Percentiles rank a stretch among this genome's conserved stretches.
Evolutionary conservation across 202 grass and related monocot species (phyloP).

Genomic region (Carex arenaria): DNA sequence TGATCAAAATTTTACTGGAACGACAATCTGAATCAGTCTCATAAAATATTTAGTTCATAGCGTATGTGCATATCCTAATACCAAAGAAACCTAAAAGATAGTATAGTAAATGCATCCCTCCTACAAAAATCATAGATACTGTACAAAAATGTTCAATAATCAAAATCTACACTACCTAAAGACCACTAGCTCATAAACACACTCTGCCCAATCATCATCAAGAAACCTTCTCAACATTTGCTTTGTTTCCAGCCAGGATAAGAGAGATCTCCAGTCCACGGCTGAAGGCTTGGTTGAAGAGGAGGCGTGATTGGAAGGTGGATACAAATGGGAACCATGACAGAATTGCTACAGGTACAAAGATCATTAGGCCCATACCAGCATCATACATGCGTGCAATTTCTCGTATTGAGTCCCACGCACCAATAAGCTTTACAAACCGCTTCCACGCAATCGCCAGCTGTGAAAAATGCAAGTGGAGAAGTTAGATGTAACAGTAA

Average conservation of each 20-base stretch:
- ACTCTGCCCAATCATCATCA: background rate
- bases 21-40: background rate
- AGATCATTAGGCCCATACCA: conserved; percentile 81
- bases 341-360: conserved; percentile 70
- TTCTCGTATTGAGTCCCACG: conserved; percentile 75
- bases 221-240: conserved; percentile 40
- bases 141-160: conserved; percentile 22
- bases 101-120: background rate
- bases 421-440: conserved; percentile 23
- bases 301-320: conserved; percentile 77
- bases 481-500: background rate
- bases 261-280: conserved; percentile 90
- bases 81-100: background rate
- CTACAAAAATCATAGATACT: background rate
- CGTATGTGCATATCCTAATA: background rate
- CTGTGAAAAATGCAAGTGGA: conserved; percentile 40
- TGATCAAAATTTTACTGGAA: too few species aligned
- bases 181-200: background rate
- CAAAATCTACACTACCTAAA: conserved; percentile 3
- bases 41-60: background rate
- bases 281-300: conserved; percentile 97
- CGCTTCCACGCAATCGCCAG: conserved; percentile 58
- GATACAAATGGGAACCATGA: conserved; percentile 99
- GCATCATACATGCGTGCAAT: conserved; percentile 91
- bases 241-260: conserved; percentile 92